Evolutionary conservation across 495 filamentous ascomycete species (phyloP).

Genomic region (Aspergillus sclerotioniger): DNA sequence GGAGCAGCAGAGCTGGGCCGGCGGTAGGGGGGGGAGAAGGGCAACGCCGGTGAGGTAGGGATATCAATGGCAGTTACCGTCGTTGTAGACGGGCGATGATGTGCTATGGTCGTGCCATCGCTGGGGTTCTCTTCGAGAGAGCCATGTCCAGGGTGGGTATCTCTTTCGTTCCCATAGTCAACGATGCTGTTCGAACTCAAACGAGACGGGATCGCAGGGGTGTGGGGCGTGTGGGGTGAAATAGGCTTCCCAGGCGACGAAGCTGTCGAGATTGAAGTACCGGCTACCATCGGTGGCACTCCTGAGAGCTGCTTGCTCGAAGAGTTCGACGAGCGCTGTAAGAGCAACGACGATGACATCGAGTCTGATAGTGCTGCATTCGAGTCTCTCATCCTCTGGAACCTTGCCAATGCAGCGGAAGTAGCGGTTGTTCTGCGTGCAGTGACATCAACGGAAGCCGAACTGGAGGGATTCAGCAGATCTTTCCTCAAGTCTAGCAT

Average conservation of each 20-base stretch:
- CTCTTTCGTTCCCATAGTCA: slow-evolving; percentile 53
- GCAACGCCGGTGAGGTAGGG: slow-evolving; percentile 72
- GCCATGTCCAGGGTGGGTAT: slow-evolving; percentile 31
- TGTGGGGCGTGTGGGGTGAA: slow-evolving; percentile 92
- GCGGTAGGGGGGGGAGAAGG: slow-evolving; percentile 58
- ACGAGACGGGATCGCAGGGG: slow-evolving; percentile 88
- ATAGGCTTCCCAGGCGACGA: slow-evolving; percentile 90
- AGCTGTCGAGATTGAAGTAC: slow-evolving; percentile 76
- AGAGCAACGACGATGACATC: slow-evolving; percentile 77
- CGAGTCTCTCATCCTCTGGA: slow-evolving; percentile 80
- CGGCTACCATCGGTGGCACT: slow-evolving; percentile 79
- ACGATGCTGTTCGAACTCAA: slow-evolving; percentile 82
- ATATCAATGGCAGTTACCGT: slow-evolving; percentile 75
- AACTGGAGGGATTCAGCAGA: slow-evolving; percentile 61
- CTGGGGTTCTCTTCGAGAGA: slow-evolving; percentile 39
- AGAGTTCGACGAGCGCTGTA: slow-evolving; percentile 78
- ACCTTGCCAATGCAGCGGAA: slow-evolving; percentile 69
- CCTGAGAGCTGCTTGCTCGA: slow-evolving; percentile 82
- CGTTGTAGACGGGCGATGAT: slow-evolving; percentile 45
- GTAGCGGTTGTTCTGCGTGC: slow-evolving; percentile 55
- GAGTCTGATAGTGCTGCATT: slow-evolving; percentile 83
- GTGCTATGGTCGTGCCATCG: slow-evolving; percentile 41
- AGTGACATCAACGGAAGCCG: slow-evolving; percentile 55
- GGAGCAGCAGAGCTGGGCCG: slow-evolving; percentile 80
- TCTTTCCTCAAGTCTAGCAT: slow-evolving; percentile 79